Base-by-base conservation (phyloP, 305 asterid species). In the Solanum aculeatissimum region DNA sequence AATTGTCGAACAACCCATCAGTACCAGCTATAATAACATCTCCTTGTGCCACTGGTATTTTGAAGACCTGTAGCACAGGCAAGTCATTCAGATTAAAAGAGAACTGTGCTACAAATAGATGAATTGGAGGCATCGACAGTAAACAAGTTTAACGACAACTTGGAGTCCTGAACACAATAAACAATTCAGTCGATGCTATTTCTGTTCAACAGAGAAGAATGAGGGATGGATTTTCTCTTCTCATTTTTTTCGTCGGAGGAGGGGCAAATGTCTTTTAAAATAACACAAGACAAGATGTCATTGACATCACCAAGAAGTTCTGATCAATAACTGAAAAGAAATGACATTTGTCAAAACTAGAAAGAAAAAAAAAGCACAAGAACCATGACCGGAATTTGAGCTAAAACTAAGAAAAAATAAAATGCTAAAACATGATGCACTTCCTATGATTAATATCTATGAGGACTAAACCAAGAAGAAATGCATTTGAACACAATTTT, bases 11-110 rank as follows among this genome's bases (percentile, higher is more conserved):
- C 19, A 97, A 95, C 79, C 99, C 99, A 90, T 97, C 98, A 15
- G 99, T 95, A 74, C 99, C 99, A 15, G 98, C 94, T 84, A 95
- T 91, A 87, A 95, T 92, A 25, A 95, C 97, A 87, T 97, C 99
- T 86, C 98, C 98, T 9, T 96, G 94, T 84, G 98, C 99, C 86
- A 97, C 98, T 35, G 96, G 90, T 43, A 97, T 89, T 14, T 94
- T 92, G 86, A 95, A 97, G 79, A 92, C 96, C 99, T 96, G 92
- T 90, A 89, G 55, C 90, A 87, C 63, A 70, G 57, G 72, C 25
- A 72, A 25, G 40, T 45, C 85, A 71, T 80, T 84, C 60, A 83
- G 63, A 75, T 75, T 49, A 47, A 75, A 43, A 75, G 9, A 47
- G 16, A 75, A 75, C 21, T 47, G 40, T 45, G 80, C 80, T 82